A percentile compares a stretch with the other conserved stretches of the same genome.
phyloP scores from a whole-genome alignment of 2,329 filamentous ascomycete species.

The Colletotrichum karsti region DNA sequence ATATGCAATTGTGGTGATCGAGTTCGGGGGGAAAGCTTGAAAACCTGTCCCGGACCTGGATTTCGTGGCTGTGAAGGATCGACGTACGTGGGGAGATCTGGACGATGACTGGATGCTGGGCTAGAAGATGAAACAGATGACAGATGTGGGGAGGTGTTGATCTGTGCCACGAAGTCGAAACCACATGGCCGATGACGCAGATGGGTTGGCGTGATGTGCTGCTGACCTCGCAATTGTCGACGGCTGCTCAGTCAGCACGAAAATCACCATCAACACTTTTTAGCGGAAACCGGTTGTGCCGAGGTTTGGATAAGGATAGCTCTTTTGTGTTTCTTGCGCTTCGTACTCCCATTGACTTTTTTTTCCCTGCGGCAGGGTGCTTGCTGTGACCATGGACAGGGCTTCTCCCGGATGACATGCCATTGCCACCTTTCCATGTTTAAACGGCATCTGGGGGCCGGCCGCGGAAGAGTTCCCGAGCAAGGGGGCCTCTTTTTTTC shows the following conservation, averaged over 20 bases:
- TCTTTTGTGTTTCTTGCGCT: neutral
- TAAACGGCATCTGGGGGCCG: constrained; percentile 6
- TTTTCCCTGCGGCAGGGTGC: neutral
- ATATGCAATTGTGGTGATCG: neutral
- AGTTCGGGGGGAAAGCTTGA: neutral
- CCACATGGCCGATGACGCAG: constrained; percentile 27
- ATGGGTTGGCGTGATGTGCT: neutral
- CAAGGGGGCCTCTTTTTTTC: neutral
- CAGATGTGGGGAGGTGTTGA: constrained; percentile 19
- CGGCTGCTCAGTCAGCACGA: neutral
- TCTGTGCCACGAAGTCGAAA: constrained; percentile 16
- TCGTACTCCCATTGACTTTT: constrained; percentile 1
- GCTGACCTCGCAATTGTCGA: neutral
- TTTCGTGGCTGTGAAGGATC: neutral
- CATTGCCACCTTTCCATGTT: neutral
- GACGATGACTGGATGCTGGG: constrained; percentile 1
- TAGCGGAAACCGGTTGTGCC: neutral
- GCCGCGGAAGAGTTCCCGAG: too few relatives aligned
- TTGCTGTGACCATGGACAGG: neutral
- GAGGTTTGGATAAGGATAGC: neutral
- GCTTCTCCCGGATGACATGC: neutral
- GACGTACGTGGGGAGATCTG: neutral
- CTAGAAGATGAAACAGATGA: constrained; percentile 25
- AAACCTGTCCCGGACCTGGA: neutral
- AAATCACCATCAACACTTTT: neutral